Base-by-base conservation (phyloP, 2,329 filamentous ascomycete genomes). In the Teratosphaeria gauchensis region DNA sequence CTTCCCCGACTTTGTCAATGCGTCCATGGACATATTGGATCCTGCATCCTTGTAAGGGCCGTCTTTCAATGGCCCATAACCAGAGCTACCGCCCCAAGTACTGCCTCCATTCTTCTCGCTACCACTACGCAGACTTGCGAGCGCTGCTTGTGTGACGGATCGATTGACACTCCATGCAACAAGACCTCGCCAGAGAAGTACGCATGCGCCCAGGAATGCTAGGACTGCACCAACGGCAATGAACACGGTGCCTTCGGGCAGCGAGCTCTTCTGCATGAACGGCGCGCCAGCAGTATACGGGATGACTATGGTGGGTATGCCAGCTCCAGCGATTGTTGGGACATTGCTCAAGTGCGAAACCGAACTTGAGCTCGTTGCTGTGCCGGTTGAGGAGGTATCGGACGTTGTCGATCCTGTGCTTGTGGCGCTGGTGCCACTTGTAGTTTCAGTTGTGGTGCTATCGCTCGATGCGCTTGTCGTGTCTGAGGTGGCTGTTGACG, bases 181-280 rank as follows among this genome's bases (percentile, higher is more conserved):
- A 58, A 96, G 82, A 55, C 82, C 86, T 61, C 92, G 89, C 94
- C 94, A 99, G 59, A 88, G 80, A 12, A 99, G 80, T 52, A 97
- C 84, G n/a, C 85, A 85, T 8, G 90, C 78, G 11, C 85, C 90
- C 63, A 96, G 84, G 64, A 91, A 87, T 16, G 90, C 94, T 6
- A 99, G 82, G 31, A 90, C 87, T 30, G 91, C 88, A 53, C 94
- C 94, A 1, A 97, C 94, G 24, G 86, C 88, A 68, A 99, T 99
- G 77, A 99, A 99, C 60, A 99, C 88, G 3, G 92, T 96, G 57
- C 94, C 94, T 69, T 97, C 89, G 2, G 94, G 94, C 11, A 92
- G 80, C 56, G 76, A 86, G 0, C 91, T 95, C 68, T 87, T 85
- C 70, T 92, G 87, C 90, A 97, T 96, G 72, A 90, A 99, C 16